Percentiles rank a stretch among this genome's conserved stretches.
Conservation (phyloP, 2,329 filamentous ascomycete genomes). For the Dactylellina leptospora region DNA sequence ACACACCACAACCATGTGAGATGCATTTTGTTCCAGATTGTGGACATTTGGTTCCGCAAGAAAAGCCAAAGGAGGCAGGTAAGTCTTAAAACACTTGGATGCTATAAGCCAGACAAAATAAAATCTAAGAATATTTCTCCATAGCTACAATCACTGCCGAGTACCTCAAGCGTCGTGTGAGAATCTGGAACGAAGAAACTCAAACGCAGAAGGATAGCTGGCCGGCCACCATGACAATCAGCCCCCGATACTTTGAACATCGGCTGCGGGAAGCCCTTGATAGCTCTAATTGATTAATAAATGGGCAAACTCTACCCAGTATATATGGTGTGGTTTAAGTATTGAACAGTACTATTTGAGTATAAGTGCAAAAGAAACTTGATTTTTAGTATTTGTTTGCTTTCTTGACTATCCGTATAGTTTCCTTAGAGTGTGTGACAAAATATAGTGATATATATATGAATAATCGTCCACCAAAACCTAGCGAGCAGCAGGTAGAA, state of each 20-base stretch:
- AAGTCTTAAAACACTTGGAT: no score
- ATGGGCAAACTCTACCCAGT: background rate
- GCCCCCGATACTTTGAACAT: slow-evolving; percentile 17
- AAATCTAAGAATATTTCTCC: background rate
- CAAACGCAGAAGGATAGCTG: slow-evolving; percentile 24
- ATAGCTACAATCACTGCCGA: slow-evolving; percentile 48
- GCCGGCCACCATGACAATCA: slow-evolving; percentile 19
- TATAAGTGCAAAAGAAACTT: no score
- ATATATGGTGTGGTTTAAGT: no score
- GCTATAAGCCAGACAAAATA: background rate
- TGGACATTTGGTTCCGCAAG: slow-evolving; percentile 87
- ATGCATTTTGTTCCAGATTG: slow-evolving; percentile 71
- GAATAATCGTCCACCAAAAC: no score
- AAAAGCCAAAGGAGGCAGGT: slow-evolving; percentile 74
- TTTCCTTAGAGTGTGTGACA: no score
- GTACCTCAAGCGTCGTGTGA: slow-evolving; percentile 52
- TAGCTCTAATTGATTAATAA: background rate
- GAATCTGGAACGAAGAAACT: slow-evolving; percentile 53
- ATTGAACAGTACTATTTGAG: no score
- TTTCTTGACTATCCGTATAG: no score
- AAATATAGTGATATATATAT: no score
- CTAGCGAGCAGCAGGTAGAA: no score
- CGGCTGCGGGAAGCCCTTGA: background rate
- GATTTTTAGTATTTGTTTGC: no score
- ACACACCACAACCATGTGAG: slow-evolving; percentile 71